Conservation (phyloP, 2,329 filamentous ascomycete genomes). For the Beauveria caledonica region DNA sequence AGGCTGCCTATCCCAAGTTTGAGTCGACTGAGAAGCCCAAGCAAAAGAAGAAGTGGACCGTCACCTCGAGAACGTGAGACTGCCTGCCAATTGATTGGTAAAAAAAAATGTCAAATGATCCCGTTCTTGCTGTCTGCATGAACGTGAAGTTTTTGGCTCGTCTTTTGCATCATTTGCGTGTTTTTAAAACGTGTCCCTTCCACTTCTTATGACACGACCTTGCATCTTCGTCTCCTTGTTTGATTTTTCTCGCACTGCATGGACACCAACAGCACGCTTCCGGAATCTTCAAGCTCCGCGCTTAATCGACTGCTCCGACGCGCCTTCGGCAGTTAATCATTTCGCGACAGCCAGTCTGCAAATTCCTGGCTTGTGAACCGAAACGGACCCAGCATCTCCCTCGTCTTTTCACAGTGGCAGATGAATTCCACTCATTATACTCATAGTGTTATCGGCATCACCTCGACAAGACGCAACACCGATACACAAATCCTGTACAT, state of each 20-base stretch:
- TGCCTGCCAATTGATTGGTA: too few species aligned
- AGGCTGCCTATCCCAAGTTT: slow-evolving; percentile 15
- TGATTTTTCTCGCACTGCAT: neutral
- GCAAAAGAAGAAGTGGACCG: slow-evolving; percentile 41
- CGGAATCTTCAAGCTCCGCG: neutral
- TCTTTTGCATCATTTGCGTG: neutral
- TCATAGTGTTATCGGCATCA: too few species aligned
- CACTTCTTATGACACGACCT: neutral
- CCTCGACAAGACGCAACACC: neutral
- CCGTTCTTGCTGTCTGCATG: too few species aligned
- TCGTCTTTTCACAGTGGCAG: neutral
- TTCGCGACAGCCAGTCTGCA: neutral
- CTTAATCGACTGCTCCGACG: neutral
- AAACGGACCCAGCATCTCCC: neutral
- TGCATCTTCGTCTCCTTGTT: neutral
- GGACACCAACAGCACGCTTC: neutral
- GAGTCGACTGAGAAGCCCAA: slow-evolving; percentile 30
- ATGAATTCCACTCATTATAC: neutral
- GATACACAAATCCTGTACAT: neutral
- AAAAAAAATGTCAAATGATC: too few species aligned
- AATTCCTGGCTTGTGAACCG: neutral
- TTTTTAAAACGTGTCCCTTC: neutral
- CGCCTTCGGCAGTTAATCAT: too few species aligned
- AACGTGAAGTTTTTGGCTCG: neutral
- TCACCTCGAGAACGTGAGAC: slow-evolving; percentile 33